Base-by-base conservation (phyloP, 352 stramenopile species). In the Globisporangium nagaii region DNA sequence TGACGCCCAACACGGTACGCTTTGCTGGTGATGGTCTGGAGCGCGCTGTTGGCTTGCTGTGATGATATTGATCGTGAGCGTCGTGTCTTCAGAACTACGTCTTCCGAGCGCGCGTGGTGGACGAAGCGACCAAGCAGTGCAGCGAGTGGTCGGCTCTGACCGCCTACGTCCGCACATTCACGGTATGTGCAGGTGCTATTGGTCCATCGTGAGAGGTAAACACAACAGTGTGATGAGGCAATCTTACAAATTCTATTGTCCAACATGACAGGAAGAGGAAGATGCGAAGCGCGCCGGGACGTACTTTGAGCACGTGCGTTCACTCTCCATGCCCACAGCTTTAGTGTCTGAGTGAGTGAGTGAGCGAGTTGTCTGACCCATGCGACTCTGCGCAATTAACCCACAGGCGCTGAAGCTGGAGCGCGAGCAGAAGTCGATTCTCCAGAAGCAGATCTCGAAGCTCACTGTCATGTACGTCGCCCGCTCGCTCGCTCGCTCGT, bases 211-310 rank as follows among this genome's bases (percentile, higher is more conserved):
- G 13, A 13, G 7, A 9, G 12, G 25, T 17, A 9, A n/a, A 43
- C 15, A 17, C n/a, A 43, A 43, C 13, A 7, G 7, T 19, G n/a
- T 15, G 13, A 27, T 20, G 34, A 39, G 19, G 5, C 13, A 15
- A 15, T 39, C 2, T 5, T n/a, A n/a, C n/a, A 20, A 39, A 35
- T 13, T 28, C 12, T 12, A 10, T 13, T 41, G 24, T 19, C 6
- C n/a, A 28, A 49, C 22, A 20, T n/a, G 8, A 3, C n/a, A 68
- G 61, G 84, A 94, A 53, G 84, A 94, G 48, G 80, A 94, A 50
- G 84, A 94, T 40, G 83, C 82, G 42, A 94, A 94, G 70, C 84
- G 84, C 28, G 82, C 81, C 7, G 82, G 84, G 36, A 94, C 84
- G 11, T 81, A 88, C 41, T 94, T 89, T 65, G 84, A 94, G 60